These are phyloP conservation scores for Nitzschia palea DNA, from an alignment of 108 stramenopile species.

Conservation along the genomic window DNA sequence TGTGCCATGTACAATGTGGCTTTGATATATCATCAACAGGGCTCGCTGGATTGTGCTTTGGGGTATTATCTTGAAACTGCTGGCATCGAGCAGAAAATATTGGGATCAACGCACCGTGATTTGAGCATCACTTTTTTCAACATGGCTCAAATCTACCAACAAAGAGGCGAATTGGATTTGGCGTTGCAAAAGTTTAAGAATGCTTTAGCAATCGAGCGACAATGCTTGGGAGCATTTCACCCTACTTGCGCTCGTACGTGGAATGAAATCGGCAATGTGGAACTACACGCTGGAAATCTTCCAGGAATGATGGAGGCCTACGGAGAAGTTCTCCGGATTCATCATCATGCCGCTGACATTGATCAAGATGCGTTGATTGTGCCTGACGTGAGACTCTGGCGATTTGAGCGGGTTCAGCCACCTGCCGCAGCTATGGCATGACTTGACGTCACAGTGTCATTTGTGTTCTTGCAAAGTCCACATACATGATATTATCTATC, in stretches of 20 bases:
- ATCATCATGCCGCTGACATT: constrained; percentile 41
- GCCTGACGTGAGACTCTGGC: constrained; percentile 36
- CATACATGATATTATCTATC: no score
- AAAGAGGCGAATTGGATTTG: constrained; percentile 42
- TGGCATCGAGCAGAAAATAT: constrained; percentile 34
- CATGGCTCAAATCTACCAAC: constrained; percentile 59
- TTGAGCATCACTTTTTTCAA: constrained; percentile 55
- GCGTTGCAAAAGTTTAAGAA: constrained; percentile 42
- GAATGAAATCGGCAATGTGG: constrained; percentile 77
- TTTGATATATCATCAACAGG: constrained; percentile 53
- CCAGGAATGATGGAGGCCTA: constrained; percentile 45
- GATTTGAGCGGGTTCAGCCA: constrained; percentile 46
- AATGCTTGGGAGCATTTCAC: constrained; percentile 35
- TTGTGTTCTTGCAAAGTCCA: no score
- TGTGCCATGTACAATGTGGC: constrained; percentile 64
- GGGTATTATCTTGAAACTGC: constrained; percentile 57
- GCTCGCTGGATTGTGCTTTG: constrained; percentile 53
- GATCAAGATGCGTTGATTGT: constrained; percentile 43
- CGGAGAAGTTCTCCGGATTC: constrained; percentile 46
- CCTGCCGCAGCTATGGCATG: constrained; percentile 40
- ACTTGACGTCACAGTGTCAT: no score
- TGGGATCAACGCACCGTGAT: constrained; percentile 49
- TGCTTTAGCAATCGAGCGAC: constrained; percentile 42
- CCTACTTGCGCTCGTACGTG: constrained; percentile 57
- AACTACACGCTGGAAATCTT: constrained; percentile 48